A percentile compares a stretch with the other conserved stretches of the same genome.
phyloP scores from a whole-genome alignment of 495 filamentous ascomycete species.

The Aspergillus bertholletiae region DNA sequence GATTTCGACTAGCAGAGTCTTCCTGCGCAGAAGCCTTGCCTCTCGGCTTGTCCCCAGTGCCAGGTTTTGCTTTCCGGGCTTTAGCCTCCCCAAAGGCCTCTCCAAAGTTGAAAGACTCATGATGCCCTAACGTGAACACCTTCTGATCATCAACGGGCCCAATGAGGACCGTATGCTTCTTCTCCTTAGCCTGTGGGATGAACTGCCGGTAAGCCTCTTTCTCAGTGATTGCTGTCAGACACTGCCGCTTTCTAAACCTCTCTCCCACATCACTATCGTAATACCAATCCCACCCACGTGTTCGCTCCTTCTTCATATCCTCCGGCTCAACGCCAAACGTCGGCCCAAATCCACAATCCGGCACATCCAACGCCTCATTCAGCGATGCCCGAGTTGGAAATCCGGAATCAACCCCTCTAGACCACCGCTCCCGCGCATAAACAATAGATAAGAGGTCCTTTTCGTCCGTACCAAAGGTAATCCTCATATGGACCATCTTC shows the following conservation, averaged over 20 bases:
- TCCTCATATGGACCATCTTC: conserved; percentile 32
- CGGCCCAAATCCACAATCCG: conserved; percentile 41
- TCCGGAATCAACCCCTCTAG: conserved; percentile 38
- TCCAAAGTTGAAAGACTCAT: conserved; percentile 40
- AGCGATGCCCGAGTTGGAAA: conserved; percentile 45
- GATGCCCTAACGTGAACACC: conserved; percentile 34
- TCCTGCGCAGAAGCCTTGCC: background rate
- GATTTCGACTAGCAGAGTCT: background rate
- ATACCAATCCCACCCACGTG: conserved; percentile 56
- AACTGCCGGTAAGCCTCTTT: conserved; percentile 30
- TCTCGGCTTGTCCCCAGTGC: background rate
- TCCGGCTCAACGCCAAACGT: conserved; percentile 37
- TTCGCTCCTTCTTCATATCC: conserved; percentile 39
- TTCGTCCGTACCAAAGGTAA: conserved; percentile 43
- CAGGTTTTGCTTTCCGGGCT: conserved; percentile 3
- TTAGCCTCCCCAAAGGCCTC: conserved; percentile 37
- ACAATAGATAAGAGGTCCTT: conserved; percentile 44
- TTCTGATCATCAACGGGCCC: conserved; percentile 47
- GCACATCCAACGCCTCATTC: conserved; percentile 15
- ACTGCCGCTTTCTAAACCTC: conserved; percentile 38
- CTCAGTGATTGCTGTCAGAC: conserved; percentile 25
- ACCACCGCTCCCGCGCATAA: conserved; percentile 47
- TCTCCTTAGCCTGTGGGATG: conserved; percentile 29
- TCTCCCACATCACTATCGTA: conserved; percentile 34
- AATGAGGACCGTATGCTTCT: conserved; percentile 45